phyloP scores from a whole-genome alignment of 1,284 basidiomycete species.

The Cystobasidium sp. region DNA sequence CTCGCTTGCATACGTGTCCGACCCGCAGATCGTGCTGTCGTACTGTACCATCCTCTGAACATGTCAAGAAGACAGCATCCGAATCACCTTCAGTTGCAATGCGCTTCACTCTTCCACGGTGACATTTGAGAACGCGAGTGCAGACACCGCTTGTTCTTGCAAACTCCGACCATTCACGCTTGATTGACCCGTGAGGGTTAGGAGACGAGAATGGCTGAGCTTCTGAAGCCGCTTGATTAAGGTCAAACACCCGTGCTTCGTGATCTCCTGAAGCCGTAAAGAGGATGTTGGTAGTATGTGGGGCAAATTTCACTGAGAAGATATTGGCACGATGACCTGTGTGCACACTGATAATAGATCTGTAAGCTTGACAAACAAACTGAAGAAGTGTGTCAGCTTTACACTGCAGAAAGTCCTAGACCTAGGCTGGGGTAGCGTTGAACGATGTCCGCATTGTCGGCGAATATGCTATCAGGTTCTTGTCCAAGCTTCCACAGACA shows the following conservation, averaged over 20 bases:
- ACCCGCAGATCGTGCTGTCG: slow-evolving; percentile 83
- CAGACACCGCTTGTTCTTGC: slow-evolving; percentile 44
- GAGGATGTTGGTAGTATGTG: slow-evolving; percentile 57
- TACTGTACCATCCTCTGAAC: slow-evolving; percentile 69
- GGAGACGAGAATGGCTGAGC: not conserved
- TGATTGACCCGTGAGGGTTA: not conserved
- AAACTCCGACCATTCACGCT: slow-evolving; percentile 36
- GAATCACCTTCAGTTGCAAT: slow-evolving; percentile 77
- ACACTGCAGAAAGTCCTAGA: slow-evolving; percentile 39
- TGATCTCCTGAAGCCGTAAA: slow-evolving; percentile 62
- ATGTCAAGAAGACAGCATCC: slow-evolving; percentile 80
- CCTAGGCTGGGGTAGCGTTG: slow-evolving; percentile 34
- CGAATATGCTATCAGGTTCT: not conserved
- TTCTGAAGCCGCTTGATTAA: slow-evolving; percentile 53
- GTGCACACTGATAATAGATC: slow-evolving; percentile 36
- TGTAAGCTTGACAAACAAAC: not conserved
- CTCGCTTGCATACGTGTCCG: slow-evolving; percentile 65
- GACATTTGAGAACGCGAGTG: slow-evolving; percentile 53
- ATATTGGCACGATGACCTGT: slow-evolving; percentile 87
- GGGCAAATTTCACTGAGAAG: slow-evolving; percentile 82
- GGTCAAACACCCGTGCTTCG: slow-evolving; percentile 80
- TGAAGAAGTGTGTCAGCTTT: not conserved
- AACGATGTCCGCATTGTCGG: slow-evolving; percentile 33
- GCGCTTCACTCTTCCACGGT: slow-evolving; percentile 64
- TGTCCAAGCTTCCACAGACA: slow-evolving; percentile 51